phyloP scores from a whole-genome alignment of 2,329 filamentous ascomycete genomes.

The Passalora sequoiae region DNA sequence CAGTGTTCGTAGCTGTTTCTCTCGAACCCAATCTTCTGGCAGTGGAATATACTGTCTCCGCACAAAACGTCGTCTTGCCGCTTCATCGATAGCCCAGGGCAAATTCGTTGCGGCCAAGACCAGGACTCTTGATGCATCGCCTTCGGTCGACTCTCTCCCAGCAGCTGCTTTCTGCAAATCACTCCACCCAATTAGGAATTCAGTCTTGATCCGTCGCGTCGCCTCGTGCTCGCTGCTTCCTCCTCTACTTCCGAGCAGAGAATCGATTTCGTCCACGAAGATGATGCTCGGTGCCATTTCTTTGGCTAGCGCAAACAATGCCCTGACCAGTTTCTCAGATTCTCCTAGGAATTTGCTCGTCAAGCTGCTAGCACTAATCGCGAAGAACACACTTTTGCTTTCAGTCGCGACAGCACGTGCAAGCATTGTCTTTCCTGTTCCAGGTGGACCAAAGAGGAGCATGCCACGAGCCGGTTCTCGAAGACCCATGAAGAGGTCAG shows the following conservation, averaged over 20 bases:
- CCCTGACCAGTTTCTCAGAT: slow-evolving; percentile 90
- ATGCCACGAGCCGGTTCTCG: slow-evolving; percentile 92
- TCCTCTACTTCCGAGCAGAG: slow-evolving; percentile 75
- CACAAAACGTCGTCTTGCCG: slow-evolving; percentile 83
- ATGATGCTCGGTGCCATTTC: slow-evolving; percentile 89
- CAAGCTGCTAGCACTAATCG: slow-evolving; percentile 87
- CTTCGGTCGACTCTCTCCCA: slow-evolving; percentile 64
- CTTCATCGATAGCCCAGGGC: slow-evolving; percentile 97
- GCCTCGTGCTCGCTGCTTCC: slow-evolving; percentile 87
- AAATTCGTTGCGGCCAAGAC: slow-evolving; percentile 94
- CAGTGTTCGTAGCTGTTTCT: slow-evolving; percentile 70
- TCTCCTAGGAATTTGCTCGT: slow-evolving; percentile 96
- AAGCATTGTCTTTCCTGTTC: slow-evolving; percentile 98
- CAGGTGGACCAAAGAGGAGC: slow-evolving; percentile 91
- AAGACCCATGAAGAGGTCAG: slow-evolving; percentile 91
- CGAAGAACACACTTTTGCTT: slow-evolving; percentile 92
- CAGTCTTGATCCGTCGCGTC: slow-evolving; percentile 89
- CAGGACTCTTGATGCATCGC: slow-evolving; percentile 81
- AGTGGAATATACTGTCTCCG: slow-evolving; percentile 92
- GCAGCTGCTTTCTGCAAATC: slow-evolving; percentile 88
- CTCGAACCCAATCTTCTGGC: slow-evolving; percentile 76
- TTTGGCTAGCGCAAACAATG: slow-evolving; percentile 85
- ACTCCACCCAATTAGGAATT: slow-evolving; percentile 97
- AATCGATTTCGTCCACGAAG: slow-evolving; percentile 98
- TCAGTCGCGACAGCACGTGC: slow-evolving; percentile 92